These are phyloP conservation scores for Podospora conica DNA, from an alignment of 495 filamentous ascomycete species.

Conservation along the genomic window DNA sequence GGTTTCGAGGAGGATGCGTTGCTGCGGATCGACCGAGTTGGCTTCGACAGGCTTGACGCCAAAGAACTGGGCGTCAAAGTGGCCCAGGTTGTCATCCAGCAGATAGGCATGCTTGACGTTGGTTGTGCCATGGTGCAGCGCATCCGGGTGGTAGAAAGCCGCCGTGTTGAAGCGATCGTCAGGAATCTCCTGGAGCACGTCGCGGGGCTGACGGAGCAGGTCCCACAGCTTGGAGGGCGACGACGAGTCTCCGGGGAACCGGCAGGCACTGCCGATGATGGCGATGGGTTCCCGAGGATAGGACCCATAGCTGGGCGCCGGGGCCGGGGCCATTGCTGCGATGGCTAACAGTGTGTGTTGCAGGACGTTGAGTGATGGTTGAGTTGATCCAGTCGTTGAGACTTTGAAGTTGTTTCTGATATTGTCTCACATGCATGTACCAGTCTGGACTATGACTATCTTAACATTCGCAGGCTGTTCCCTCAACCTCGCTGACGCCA, in stretches of 20 bases:
- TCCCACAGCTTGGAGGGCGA: constrained; percentile 19
- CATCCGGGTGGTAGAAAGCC: constrained; percentile 40
- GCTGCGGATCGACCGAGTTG: constrained; percentile 59
- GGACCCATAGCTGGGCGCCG: background rate
- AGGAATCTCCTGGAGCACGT: constrained; percentile 10
- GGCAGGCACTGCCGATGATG: constrained; percentile 21
- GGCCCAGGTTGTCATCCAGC: constrained; percentile 30
- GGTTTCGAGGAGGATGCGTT: constrained; percentile 52
- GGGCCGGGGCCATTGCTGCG: background rate
- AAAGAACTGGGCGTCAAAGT: constrained; percentile 51
- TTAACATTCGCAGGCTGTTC: background rate
- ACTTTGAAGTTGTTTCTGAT: background rate
- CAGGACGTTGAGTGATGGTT: constrained; percentile 1
- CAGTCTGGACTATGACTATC: background rate
- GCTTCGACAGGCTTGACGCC: constrained; percentile 16
- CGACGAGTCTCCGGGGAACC: constrained; percentile 17
- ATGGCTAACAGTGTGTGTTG: background rate
- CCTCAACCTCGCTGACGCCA: background rate
- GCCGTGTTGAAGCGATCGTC: constrained; percentile 10
- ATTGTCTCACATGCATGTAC: background rate
- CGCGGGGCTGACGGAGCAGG: constrained; percentile 10
- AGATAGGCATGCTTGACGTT: constrained; percentile 58
- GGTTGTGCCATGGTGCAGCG: constrained; percentile 33
- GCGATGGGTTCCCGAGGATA: constrained; percentile 20
- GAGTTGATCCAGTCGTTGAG: background rate